Evolutionary conservation across 1,284 basidiomycete species (phyloP).

Genomic region (Tilletiopsis washingtonensis): DNA sequence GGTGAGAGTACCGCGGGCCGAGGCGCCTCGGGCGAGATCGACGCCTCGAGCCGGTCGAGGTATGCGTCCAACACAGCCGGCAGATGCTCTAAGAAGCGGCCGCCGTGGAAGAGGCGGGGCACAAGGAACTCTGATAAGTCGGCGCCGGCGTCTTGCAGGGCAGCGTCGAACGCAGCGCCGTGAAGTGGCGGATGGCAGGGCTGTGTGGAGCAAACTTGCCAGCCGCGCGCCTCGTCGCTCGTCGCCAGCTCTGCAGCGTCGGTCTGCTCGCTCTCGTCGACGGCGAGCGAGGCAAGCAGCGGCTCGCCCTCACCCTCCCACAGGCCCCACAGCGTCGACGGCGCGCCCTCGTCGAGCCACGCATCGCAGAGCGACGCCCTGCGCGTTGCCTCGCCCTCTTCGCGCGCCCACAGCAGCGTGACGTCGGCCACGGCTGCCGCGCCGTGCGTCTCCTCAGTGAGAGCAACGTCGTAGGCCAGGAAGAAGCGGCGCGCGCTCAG

Average conservation of each 20-base stretch:
- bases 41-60: not conserved
- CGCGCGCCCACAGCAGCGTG: not conserved
- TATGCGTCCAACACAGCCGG: not conserved
- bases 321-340: not conserved
- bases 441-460: not conserved
- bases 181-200: not conserved
- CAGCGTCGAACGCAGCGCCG: not conserved
- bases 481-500: not conserved
- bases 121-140: not conserved
- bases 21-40: not conserved
- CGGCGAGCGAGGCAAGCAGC: not conserved
- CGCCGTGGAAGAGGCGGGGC: not conserved
- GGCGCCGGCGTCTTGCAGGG: not conserved
- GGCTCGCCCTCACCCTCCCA: not conserved
- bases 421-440: not conserved
- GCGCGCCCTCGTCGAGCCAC: not conserved
- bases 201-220: no score
- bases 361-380: not conserved
- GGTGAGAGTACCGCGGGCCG: not conserved
- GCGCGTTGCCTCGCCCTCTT: not conserved
- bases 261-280: not conserved
- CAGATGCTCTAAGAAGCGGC: not conserved
- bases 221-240: no score
- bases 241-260: not conserved
- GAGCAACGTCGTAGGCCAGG: not conserved